A percentile compares a stretch with the other conserved stretches of the same genome.
Evolutionary conservation across 2,329 filamentous ascomycete species (phyloP).

Genomic region (Penicillium corylophilum): DNA sequence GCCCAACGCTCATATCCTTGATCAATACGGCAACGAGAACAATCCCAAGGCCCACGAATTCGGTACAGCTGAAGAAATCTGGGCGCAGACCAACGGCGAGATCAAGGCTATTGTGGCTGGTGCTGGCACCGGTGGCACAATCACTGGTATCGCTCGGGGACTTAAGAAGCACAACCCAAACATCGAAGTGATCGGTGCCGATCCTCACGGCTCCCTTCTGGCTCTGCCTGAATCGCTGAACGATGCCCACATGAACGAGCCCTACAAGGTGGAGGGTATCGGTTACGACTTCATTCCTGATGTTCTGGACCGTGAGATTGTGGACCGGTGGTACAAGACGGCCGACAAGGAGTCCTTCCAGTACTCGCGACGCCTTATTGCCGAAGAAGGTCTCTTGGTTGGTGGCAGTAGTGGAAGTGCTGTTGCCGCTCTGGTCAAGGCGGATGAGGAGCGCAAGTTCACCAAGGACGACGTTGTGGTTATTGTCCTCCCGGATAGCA

Average conservation of each 20-base stretch:
- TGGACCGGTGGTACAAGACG: conserved; percentile 98
- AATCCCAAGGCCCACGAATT: conserved; percentile 93
- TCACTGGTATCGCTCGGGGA: conserved; percentile 82
- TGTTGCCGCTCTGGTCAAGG: conserved; percentile 75
- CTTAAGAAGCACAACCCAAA: conserved; percentile 81
- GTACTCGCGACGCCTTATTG: conserved; percentile 84
- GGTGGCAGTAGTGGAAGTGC: conserved; percentile 93
- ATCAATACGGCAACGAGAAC: conserved; percentile 89
- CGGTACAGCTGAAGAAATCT: conserved; percentile 95
- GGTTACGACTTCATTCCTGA: conserved; percentile 98
- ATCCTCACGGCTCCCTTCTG: conserved; percentile 88
- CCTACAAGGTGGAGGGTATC: conserved; percentile 98
- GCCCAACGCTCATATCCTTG: conserved; percentile 93
- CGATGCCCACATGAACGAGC: conserved; percentile 72
- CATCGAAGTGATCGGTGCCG: conserved; percentile 87
- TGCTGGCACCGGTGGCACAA: conserved; percentile 92
- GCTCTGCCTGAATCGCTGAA: conserved; percentile 80
- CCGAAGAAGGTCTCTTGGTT: conserved; percentile 90
- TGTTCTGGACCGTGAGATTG: conserved; percentile 74
- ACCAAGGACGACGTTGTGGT: conserved; percentile 84
- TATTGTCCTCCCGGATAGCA: conserved; percentile 90
- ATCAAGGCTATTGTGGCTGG: conserved; percentile 84
- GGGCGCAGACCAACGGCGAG: conserved; percentile 81
- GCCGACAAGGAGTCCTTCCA: conserved; percentile 88
- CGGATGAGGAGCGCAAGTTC: conserved; percentile 73